Evolutionary conservation across 768 basidiomycete genomes (phyloP).

Genomic region (Coprinellus micaceus): DNA sequence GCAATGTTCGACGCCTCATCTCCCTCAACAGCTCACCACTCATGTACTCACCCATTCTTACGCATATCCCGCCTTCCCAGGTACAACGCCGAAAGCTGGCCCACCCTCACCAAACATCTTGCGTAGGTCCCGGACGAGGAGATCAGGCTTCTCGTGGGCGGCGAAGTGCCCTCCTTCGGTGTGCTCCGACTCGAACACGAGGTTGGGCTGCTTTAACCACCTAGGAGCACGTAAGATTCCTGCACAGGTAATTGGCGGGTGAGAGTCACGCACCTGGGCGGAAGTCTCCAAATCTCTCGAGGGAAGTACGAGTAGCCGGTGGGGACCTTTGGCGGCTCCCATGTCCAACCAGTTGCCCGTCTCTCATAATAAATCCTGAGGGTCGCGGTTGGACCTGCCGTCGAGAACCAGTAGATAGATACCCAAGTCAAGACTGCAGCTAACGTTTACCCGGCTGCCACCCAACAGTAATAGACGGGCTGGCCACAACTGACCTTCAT

Average conservation of each 20-base stretch:
- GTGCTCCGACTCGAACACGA: constrained; percentile 46
- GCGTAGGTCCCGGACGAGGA: constrained; percentile 45
- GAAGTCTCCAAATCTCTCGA: constrained; percentile 31
- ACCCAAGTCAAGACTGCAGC: constrained; percentile 55
- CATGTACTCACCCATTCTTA: constrained; percentile 11
- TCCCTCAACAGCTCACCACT: not conserved
- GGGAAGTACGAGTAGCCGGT: constrained; percentile 48
- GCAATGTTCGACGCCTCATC: not conserved
- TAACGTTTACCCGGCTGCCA: not conserved
- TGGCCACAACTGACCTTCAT: constrained; percentile 39
- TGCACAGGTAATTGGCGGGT: no score
- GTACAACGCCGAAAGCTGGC: constrained; percentile 42
- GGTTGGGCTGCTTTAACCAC: constrained; percentile 37
- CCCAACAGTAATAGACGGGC: no score
- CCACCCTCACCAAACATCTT: constrained; percentile 55
- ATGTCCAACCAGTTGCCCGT: constrained; percentile 12
- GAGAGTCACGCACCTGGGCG: constrained; percentile 24
- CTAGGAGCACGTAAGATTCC: constrained; percentile 29
- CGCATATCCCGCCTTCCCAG: constrained; percentile 39
- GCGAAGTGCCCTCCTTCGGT: constrained; percentile 55
- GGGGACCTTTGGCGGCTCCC: constrained; percentile 29
- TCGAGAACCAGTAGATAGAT: constrained; percentile 58
- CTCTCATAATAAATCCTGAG: constrained; percentile 56
- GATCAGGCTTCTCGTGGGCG: constrained; percentile 44
- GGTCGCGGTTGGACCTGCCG: constrained; percentile 54